A percentile compares a stretch with the other conserved stretches of the same genome.
These are phyloP conservation scores for Hericium rajendrae DNA, from an alignment of 768 basidiomycete genomes.

Conservation along the genomic window DNA sequence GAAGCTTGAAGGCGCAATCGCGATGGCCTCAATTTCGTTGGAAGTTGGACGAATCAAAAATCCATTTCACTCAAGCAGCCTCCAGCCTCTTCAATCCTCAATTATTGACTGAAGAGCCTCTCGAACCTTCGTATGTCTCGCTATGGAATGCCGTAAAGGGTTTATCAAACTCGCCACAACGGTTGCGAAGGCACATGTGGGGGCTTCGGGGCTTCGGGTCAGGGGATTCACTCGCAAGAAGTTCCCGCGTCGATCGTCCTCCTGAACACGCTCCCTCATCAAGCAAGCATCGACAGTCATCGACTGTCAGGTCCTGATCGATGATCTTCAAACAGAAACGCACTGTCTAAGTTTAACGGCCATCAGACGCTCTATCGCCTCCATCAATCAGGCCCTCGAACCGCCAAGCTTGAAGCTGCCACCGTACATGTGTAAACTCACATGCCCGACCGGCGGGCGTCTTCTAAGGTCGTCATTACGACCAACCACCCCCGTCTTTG, in stretches of 20 bases:
- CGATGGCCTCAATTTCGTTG: too few relatives aligned
- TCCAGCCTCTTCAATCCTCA: too few relatives aligned
- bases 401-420: background rate
- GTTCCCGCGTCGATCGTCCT: background rate
- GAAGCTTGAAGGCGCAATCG: too few relatives aligned
- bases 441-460: background rate
- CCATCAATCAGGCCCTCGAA: background rate
- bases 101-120: too few relatives aligned
- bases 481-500: background rate
- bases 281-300: background rate
- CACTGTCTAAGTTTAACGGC: background rate
- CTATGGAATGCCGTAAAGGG: too few relatives aligned
- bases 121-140: too few relatives aligned
- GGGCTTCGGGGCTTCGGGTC: too few relatives aligned
- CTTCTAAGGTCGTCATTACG: background rate
- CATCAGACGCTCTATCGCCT: background rate
- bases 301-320: background rate
- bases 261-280: background rate
- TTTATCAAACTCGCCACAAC: too few relatives aligned
- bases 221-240: too few relatives aligned
- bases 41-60: too few relatives aligned
- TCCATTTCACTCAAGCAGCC: too few relatives aligned
- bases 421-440: background rate
- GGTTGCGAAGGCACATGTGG: too few relatives aligned
- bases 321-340: background rate